Evolutionary conservation across 306 rosid species (phyloP), one percentile per base, ranked within the genome.

Genomic region (Fragaria nilgerrensis): DNA sequence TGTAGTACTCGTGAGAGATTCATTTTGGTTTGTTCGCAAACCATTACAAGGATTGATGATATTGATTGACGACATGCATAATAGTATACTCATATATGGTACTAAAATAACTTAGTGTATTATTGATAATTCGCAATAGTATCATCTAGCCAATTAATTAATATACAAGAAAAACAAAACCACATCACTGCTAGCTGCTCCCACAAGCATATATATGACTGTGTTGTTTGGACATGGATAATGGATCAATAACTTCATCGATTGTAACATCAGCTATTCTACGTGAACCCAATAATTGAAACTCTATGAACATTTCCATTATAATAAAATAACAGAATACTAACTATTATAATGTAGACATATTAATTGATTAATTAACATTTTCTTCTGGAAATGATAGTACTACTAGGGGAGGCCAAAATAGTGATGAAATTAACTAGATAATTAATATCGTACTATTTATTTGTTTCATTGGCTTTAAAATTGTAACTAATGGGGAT

Each of bases 241-340:
- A 17, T 72, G 41, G 47, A 41, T 29, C 17, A 41, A 29, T 6
- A 36, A 14, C 25, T 76, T 39, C 59, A 65, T 36, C 43, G 9
- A 55, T 76, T 50, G 74, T 66, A 34, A 58, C 73, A 49, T 36
- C 55, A 75, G 27, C 12, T 25, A 17, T 27, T n/a, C 29, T 55
- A 9, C 34, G 65, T 14, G 25, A 52, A 20, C 34, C 76, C 20
- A 72, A 72, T 52, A 52, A 72, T 72, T 72, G 65, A 20, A 29
- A 49, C 15, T 5, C 14, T 20, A 10, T 49, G 19, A 48, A 5
- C 29, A 23, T 23, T 56, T 58, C 25, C 61, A 9, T 19, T 49
- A 49, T 49, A 49, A 49, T 49, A 49, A 49, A 49, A 49, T 49
- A 49, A 52, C 22, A 52, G 58, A 52, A 52, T 49, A 49, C 9